phyloP scores from a whole-genome alignment of 345 rosid genomes.

The Gossypium anomalum region DNA sequence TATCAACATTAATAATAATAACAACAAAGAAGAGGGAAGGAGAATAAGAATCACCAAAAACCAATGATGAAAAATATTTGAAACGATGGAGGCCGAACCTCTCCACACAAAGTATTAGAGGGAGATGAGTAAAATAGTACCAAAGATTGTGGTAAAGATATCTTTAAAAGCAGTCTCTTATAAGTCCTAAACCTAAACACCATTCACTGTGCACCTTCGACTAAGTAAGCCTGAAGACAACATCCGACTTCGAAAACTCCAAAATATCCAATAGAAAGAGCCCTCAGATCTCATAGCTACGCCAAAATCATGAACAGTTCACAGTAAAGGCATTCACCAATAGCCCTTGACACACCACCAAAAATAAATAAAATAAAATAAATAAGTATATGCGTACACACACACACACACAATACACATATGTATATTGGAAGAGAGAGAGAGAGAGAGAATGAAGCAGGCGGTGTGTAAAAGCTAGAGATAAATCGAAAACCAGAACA shows the following conservation, averaged over 20 bases:
- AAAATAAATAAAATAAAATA: background rate
- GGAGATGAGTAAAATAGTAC: background rate
- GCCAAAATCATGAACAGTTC: background rate
- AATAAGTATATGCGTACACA: background rate
- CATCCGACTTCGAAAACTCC: background rate
- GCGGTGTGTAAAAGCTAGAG: slow-evolving; percentile 4
- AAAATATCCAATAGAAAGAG: background rate
- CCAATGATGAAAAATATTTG: background rate
- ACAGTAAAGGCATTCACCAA: slow-evolving; percentile 2
- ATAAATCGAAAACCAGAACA: slow-evolving; percentile 11
- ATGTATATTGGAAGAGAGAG: background rate
- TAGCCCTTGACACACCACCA: slow-evolving; percentile 7
- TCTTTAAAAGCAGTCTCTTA: background rate
- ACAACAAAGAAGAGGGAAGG: background rate
- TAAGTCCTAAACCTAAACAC: background rate
- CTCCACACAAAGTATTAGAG: background rate
- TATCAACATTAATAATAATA: background rate
- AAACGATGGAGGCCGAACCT: background rate
- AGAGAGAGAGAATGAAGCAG: slow-evolving; percentile 1
- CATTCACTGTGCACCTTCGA: background rate
- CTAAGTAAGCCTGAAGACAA: background rate
- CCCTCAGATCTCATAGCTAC: slow-evolving; percentile 17
- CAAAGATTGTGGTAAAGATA: background rate
- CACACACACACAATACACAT: slow-evolving; percentile 1
- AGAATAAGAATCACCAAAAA: background rate